Evolutionary conservation across 169 alveolate species (phyloP), one percentile per base, ranked within the genome.

Genomic region (Babesia bigemina): DNA sequence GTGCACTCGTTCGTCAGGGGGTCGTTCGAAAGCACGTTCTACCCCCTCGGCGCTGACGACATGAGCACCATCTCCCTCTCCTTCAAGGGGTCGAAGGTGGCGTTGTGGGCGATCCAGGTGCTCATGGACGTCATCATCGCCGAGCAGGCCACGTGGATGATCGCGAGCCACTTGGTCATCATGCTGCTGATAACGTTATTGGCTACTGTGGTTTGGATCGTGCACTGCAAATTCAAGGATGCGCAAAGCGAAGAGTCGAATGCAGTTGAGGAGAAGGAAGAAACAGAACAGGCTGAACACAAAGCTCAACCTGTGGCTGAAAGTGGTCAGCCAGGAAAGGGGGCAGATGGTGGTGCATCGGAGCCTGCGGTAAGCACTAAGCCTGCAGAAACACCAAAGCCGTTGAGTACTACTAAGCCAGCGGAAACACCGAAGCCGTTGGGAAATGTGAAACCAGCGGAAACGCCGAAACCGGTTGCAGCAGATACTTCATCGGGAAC

Each of bases 41-140:
- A 69, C 55, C 69, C 86, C 0, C 58, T 78, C 4, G 72, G 75
- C 0, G 75, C 81, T 6, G 79, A 78, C 10, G 33, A 78, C 16
- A 57, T 78, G 47, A 63, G 71, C 28, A 42, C 44, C 33, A n/a
- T 78, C 21, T 67, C 75, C 12, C 48, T 78, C 6, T 45, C 74
- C 17, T 65, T n/a, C 74, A 65, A 65, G 29, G 16, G 19, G 26
- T 36, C 66, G 42, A 58, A 53, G 53, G n/a, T 70, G 8, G 4
- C 60, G 11, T 56, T 79, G 12, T 70, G 61, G 78, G 13, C 49
- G 3, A 12, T 70, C 8, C 87, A 79, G 82, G 48, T 70, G 24
- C 17, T 79, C 26, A 42, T 70, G 67, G 87, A 79, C 58, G 7
- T 49, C 16, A 61, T 63, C n/a, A 59, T 79, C 55, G 17, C 29